Percentiles rank a stretch among this genome's conserved stretches.
Conservation (phyloP, 2,329 filamentous ascomycete species). For the Talaromyces rugulosus region DNA sequence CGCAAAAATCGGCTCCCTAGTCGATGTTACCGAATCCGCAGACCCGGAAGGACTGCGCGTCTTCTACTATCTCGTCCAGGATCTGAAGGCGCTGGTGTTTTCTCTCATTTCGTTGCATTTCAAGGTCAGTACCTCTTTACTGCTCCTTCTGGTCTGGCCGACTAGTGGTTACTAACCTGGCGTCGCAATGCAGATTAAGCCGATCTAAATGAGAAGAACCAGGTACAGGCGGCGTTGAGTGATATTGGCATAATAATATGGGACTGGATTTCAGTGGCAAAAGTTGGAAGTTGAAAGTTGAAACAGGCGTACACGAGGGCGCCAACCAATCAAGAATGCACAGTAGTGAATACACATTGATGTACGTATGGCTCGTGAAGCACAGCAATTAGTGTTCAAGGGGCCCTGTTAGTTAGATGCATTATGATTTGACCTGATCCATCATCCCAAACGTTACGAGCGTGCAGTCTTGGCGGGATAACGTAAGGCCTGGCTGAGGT, state of each 20-base stretch:
- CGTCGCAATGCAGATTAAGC: conserved; percentile 44
- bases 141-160: background rate
- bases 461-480: background rate
- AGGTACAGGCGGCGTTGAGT: background rate
- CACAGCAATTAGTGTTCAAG: background rate
- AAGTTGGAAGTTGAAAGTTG: background rate
- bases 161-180: conserved; percentile 1
- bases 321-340: background rate
- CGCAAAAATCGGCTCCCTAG: conserved; percentile 93
- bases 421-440: background rate
- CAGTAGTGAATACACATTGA: background rate
- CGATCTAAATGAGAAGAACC: conserved; percentile 35
- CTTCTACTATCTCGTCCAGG: conserved; percentile 98
- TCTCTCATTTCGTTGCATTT: conserved; percentile 95
- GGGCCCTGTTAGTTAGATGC: background rate
- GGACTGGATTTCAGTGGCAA: background rate
- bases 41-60: conserved; percentile 94
- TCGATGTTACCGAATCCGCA: conserved; percentile 92
- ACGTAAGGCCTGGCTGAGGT: background rate
- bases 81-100: conserved; percentile 93
- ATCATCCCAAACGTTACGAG: background rate
- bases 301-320: background rate
- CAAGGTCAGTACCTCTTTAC: conserved; percentile 56
- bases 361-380: background rate
- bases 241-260: background rate